Percentiles rank a stretch among this genome's conserved stretches.
Evolutionary conservation across 192 early-diverging fungal species (phyloP).

Genomic region (Gamsiella multidivaricata): DNA sequence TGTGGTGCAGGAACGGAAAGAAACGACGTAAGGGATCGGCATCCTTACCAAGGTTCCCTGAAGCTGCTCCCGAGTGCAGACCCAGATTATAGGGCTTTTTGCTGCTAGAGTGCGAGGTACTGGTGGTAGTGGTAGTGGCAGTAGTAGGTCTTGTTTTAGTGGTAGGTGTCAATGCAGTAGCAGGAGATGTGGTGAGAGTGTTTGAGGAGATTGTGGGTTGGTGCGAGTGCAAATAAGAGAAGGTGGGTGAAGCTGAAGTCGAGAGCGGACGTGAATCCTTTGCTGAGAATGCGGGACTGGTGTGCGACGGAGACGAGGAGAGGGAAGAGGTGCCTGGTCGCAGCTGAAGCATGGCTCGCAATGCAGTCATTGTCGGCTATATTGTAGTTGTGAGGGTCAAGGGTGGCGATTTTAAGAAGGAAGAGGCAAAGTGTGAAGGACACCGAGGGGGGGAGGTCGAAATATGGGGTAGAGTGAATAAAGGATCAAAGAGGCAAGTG

Average conservation of each 20-base stretch:
- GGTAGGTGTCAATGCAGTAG: not conserved
- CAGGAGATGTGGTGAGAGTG: not conserved
- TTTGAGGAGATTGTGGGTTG: not conserved
- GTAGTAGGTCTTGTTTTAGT: not conserved
- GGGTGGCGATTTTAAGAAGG: not conserved
- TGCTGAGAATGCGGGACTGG: no score
- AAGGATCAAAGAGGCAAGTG: not conserved
- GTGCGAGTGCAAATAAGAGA: not conserved
- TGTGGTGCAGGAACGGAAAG: no score
- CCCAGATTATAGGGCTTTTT: conserved; percentile 44
- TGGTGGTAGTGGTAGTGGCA: not conserved
- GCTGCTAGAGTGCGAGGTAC: not conserved
- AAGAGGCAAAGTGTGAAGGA: not conserved
- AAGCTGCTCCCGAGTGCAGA: conserved; percentile 63
- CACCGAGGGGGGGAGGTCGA: not conserved
- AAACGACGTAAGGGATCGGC: no score
- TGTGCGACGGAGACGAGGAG: not conserved
- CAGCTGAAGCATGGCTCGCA: conserved; percentile 50
- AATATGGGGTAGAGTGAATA: not conserved
- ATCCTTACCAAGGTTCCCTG: conserved; percentile 66
- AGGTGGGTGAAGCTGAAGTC: not conserved
- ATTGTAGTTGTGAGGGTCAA: not conserved
- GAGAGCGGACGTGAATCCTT: not conserved
- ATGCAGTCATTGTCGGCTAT: conserved; percentile 17
- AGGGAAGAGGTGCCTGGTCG: conserved; percentile 22